phyloP scores from a whole-genome alignment of 306 rosid genomes.

The Prunus mume region DNA sequence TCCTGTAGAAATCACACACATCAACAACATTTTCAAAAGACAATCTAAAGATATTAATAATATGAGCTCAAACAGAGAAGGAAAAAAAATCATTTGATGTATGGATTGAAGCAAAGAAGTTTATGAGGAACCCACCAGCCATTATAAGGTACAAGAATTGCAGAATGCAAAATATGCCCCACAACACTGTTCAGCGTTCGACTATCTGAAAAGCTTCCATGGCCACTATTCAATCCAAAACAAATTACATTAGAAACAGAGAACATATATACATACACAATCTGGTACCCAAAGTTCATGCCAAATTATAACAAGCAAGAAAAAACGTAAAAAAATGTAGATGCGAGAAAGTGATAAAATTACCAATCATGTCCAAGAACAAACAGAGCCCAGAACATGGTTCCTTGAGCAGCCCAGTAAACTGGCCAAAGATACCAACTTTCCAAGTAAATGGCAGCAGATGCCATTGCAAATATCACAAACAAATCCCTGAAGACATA shows the following conservation, averaged over 20 bases:
- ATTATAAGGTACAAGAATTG: conserved; percentile 86
- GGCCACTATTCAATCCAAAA: conserved; percentile 61
- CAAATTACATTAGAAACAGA: background rate
- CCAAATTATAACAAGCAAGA: too few species aligned
- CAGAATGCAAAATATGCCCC: conserved; percentile 90
- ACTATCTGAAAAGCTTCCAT: conserved; percentile 93
- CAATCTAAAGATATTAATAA: background rate
- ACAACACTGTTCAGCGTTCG: conserved; percentile 46
- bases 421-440: conserved; percentile 64
- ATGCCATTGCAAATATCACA: conserved; percentile 37
- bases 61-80: background rate
- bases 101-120: background rate
- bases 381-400: conserved; percentile 97
- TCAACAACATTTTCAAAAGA: background rate
- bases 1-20: conserved; percentile 47
- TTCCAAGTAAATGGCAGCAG: conserved; percentile 43
- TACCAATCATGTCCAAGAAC: conserved; percentile 98
- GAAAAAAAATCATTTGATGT: background rate
- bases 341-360: background rate
- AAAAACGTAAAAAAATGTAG: background rate
- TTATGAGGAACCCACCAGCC: conserved; percentile 63
- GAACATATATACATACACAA: background rate
- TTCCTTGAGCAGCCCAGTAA: conserved; percentile 85
- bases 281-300: background rate
- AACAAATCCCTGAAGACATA: conserved; percentile 66